These are phyloP conservation scores for Venturia carpophila DNA, from an alignment of 2,329 filamentous ascomycete genomes.

Conservation along the genomic window DNA sequence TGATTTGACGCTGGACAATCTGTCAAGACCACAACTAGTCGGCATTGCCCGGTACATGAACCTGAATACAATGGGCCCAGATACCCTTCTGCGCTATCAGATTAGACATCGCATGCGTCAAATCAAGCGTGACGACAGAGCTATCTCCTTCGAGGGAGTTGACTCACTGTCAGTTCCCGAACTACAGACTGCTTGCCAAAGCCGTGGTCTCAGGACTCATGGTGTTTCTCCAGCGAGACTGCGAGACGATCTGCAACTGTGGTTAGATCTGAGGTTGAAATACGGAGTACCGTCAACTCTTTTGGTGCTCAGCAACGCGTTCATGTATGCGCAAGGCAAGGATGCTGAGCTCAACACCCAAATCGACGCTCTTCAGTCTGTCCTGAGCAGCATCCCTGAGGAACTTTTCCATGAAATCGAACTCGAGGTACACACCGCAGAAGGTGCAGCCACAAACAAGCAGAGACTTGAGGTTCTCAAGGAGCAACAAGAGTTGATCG, in stretches of 20 bases:
- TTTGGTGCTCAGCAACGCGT: conserved; percentile 91
- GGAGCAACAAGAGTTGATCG: conserved; percentile 96
- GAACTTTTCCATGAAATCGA: conserved; percentile 99
- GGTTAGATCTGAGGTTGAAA: conserved; percentile 87
- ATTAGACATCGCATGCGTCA: conserved; percentile 97
- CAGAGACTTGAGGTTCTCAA: conserved; percentile 96
- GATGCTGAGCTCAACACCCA: conserved; percentile 77
- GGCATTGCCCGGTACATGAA: conserved; percentile 99
- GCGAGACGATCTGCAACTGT: conserved; percentile 82
- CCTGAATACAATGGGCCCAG: conserved; percentile 91
- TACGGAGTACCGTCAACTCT: conserved; percentile 95
- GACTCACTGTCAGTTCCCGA: conserved; percentile 89
- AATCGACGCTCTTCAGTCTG: conserved; percentile 85
- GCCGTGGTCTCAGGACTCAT: conserved; percentile 85
- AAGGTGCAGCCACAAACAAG: conserved; percentile 97
- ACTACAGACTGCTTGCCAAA: conserved; percentile 84
- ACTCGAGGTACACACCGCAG: conserved; percentile 91
- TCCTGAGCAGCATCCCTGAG: conserved; percentile 90
- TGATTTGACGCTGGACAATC: conserved; percentile 91
- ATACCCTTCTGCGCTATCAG: conserved; percentile 96
- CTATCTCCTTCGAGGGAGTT: conserved; percentile 89
- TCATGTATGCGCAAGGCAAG: conserved; percentile 81
- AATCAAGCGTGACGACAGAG: conserved; percentile 95
- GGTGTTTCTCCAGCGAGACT: conserved; percentile 83
- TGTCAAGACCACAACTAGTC: conserved; percentile 89